A percentile compares a stretch with the other conserved stretches of the same genome.
These are phyloP conservation scores for Leptodontidium sp. DNA, from an alignment of 2,329 filamentous ascomycete genomes.

Conservation along the genomic window DNA sequence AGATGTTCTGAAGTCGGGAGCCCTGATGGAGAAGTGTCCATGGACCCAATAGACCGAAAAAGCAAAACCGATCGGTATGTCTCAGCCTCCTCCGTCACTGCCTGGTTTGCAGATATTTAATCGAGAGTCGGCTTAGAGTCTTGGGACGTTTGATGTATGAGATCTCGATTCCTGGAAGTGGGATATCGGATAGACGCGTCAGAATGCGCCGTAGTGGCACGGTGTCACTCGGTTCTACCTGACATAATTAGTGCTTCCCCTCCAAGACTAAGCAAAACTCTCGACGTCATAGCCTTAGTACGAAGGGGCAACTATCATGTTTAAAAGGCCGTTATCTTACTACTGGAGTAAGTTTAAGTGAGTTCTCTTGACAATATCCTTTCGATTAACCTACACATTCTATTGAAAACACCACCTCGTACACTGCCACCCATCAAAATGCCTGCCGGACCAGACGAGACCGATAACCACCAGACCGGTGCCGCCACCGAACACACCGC, in stretches of 20 bases:
- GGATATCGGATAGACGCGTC: conserved; percentile 8
- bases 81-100: not conserved
- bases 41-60: not conserved
- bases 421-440: conserved; percentile 41
- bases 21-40: no score
- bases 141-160: not conserved
- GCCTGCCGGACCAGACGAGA: conserved; percentile 50
- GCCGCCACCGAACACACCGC: conserved; percentile 49
- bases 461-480: conserved; percentile 38
- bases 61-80: not conserved
- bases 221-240: not conserved
- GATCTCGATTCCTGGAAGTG: conserved; percentile 10
- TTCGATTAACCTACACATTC: not conserved
- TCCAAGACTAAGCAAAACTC: not conserved
- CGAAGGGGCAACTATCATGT: conserved; percentile 18
- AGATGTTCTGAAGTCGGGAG: not conserved
- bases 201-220: not conserved
- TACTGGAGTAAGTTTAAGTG: not conserved
- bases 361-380: not conserved
- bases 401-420: not conserved
- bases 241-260: not conserved
- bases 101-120: not conserved
- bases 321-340: conserved; percentile 7
- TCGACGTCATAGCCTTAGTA: conserved; percentile 25
- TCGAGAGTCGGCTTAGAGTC: not conserved